These are phyloP conservation scores for Eleusine indica DNA, from an alignment of 176 grass and related monocot species.

Conservation along the genomic window DNA sequence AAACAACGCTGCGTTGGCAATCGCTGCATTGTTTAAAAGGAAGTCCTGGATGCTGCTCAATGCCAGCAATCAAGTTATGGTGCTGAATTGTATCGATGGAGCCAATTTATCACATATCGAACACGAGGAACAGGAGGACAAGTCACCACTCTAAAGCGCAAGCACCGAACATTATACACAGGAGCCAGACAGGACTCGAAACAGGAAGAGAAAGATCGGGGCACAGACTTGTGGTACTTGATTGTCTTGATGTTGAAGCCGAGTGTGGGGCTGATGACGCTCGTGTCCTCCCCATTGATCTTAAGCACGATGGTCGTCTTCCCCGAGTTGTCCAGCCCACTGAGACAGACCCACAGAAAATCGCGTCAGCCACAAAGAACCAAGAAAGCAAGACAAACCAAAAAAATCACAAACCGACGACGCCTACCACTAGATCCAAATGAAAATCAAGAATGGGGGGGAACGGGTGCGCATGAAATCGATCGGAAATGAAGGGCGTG, in stretches of 20 bases:
- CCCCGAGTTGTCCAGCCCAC: slow-evolving; percentile 83
- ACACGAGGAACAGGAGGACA: not conserved
- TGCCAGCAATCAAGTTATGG: not conserved
- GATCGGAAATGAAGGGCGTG: not conserved
- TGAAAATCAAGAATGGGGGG: too few relatives aligned
- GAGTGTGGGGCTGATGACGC: slow-evolving; percentile 89
- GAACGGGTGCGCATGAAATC: not conserved
- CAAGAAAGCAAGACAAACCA: not conserved
- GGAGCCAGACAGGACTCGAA: not conserved
- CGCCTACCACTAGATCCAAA: not conserved
- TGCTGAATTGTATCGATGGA: not conserved
- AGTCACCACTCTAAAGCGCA: not conserved
- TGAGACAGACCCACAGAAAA: slow-evolving; percentile 27
- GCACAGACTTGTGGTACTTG: slow-evolving; percentile 78
- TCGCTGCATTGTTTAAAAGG: not conserved
- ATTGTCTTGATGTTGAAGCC: slow-evolving; percentile 98
- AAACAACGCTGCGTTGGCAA: not conserved
- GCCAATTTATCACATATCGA: not conserved
- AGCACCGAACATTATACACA: not conserved
- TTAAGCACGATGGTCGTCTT: slow-evolving; percentile 92
- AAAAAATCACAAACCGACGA: not conserved
- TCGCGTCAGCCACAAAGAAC: not conserved
- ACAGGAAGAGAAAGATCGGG: not conserved
- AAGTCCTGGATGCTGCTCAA: not conserved
- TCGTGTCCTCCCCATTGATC: slow-evolving; percentile 90